phyloP scores from a whole-genome alignment of 495 filamentous ascomycete genomes.

The Cercophora scortea region DNA sequence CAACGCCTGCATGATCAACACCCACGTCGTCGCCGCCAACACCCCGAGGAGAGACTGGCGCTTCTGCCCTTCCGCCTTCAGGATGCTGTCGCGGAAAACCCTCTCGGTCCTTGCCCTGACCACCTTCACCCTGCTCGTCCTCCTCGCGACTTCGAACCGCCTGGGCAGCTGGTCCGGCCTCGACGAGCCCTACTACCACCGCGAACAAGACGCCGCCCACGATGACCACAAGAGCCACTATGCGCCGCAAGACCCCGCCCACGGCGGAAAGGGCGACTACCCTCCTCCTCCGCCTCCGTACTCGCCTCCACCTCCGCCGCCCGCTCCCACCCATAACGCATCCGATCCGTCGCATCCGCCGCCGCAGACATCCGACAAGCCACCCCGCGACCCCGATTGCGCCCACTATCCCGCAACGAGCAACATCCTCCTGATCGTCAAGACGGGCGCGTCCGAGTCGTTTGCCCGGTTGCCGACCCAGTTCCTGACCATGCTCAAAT shows the following conservation, averaged over 20 bases:
- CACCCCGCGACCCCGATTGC: conserved; percentile 17
- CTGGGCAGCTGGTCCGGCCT: conserved; percentile 19
- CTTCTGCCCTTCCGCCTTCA: background rate
- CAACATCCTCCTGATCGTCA: conserved; percentile 43
- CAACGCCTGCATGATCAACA: too few species aligned
- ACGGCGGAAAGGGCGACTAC: background rate
- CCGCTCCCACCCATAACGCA: background rate
- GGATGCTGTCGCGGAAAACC: background rate
- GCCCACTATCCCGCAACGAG: conserved; percentile 27
- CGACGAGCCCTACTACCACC: conserved; percentile 8
- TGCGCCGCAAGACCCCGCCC: background rate
- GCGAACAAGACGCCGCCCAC: background rate
- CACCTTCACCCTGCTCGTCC: conserved; percentile 14
- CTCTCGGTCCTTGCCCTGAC: conserved; percentile 9
- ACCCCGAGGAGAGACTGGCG: too few species aligned
- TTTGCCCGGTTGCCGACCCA: conserved; percentile 47
- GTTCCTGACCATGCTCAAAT: conserved; percentile 44
- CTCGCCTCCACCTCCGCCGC: background rate
- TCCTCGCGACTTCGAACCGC: conserved; percentile 21
- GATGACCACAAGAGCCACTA: conserved; percentile 10
- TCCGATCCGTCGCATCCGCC: background rate
- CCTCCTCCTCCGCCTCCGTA: background rate
- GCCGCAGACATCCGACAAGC: background rate
- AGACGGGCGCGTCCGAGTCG: conserved; percentile 50
- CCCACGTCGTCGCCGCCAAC: too few species aligned